Percentiles rank a stretch among this genome's conserved stretches.
Conservation (phyloP, 805 yeast genomes). For the Nakazawaea laoshanensis region DNA sequence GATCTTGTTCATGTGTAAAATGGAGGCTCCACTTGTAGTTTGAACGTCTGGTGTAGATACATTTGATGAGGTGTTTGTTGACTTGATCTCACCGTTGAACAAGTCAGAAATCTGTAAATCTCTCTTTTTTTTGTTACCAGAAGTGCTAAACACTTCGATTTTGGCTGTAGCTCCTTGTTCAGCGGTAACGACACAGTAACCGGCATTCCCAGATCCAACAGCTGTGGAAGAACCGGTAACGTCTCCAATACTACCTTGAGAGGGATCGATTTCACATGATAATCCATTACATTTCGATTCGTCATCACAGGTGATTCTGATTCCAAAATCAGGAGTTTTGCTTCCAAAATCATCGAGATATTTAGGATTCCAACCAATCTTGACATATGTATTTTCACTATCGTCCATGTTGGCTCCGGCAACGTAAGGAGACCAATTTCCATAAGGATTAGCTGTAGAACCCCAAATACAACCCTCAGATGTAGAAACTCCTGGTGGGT, state of each 20-base stretch:
- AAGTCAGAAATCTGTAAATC: conserved; percentile 1
- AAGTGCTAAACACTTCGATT: conserved; percentile 53
- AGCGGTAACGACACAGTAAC: conserved; percentile 83
- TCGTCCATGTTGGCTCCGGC: conserved; percentile 83
- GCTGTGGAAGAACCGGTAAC: conserved; percentile 32
- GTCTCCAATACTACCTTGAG: conserved; percentile 51
- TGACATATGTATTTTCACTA: conserved; percentile 64
- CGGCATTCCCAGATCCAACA: conserved; percentile 56
- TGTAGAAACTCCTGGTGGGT: conserved; percentile 73
- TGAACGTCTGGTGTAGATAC: neutral
- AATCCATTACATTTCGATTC: conserved; percentile 63
- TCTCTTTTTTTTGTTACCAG: conserved; percentile 3
- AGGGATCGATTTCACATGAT: conserved; percentile 78
- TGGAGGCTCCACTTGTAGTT: conserved; percentile 1
- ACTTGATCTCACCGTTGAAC: conserved; percentile 1
- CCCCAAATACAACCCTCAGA: conserved; percentile 87
- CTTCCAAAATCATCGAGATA: conserved; percentile 61
- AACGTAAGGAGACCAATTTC: conserved; percentile 92
- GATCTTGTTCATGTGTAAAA: too few species aligned
- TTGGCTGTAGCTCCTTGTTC: conserved; percentile 51
- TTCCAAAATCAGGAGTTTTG: conserved; percentile 57
- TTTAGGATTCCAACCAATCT: conserved; percentile 88
- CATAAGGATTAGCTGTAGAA: conserved; percentile 51
- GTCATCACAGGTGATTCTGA: conserved; percentile 67
- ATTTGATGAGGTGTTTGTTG: neutral